These are phyloP conservation scores for Lachnellula hyalina DNA, from an alignment of 2,329 filamentous ascomycete species.

Conservation along the genomic window DNA sequence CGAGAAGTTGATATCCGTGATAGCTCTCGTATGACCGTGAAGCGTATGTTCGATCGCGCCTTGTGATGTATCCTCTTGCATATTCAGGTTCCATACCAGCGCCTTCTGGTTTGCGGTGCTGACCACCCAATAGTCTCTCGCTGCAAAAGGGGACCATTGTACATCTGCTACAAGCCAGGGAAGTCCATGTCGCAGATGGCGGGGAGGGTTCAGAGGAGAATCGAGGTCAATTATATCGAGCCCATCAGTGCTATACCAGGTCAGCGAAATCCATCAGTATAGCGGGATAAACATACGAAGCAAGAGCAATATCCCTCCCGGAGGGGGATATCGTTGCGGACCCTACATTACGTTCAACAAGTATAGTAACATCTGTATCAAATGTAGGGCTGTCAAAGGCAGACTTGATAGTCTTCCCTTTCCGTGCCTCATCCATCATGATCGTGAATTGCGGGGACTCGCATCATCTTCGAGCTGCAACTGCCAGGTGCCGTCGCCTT, in stretches of 20 bases:
- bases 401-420: slow-evolving; percentile 56
- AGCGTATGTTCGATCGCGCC: slow-evolving; percentile 80
- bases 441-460: slow-evolving; percentile 5
- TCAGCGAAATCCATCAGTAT: slow-evolving; percentile 5
- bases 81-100: slow-evolving; percentile 85
- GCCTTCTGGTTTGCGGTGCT: slow-evolving; percentile 94
- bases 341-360: slow-evolving; percentile 68
- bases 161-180: slow-evolving; percentile 96
- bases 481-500: background rate
- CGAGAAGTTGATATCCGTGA: slow-evolving; percentile 95
- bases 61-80: slow-evolving; percentile 59
- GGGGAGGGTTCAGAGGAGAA: slow-evolving; percentile 79
- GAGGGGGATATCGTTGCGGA: slow-evolving; percentile 91
- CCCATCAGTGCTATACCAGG: slow-evolving; percentile 57
- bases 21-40: slow-evolving; percentile 79
- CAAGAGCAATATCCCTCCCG: slow-evolving; percentile 83
- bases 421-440: slow-evolving; percentile 39
- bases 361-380: slow-evolving; percentile 76
- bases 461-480: slow-evolving; percentile 17
- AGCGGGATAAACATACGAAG: slow-evolving; percentile 50
- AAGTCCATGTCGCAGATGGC: slow-evolving; percentile 77
- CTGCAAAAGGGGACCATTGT: slow-evolving; percentile 92
- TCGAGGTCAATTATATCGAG: slow-evolving; percentile 90
- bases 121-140: slow-evolving; percentile 85
- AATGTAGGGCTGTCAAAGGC: slow-evolving; percentile 86